A percentile compares a stretch with the other conserved stretches of the same genome.
These are phyloP conservation scores for Dioscorea cayenensis DNA, from an alignment of 116 monocot species.

Conservation along the genomic window DNA sequence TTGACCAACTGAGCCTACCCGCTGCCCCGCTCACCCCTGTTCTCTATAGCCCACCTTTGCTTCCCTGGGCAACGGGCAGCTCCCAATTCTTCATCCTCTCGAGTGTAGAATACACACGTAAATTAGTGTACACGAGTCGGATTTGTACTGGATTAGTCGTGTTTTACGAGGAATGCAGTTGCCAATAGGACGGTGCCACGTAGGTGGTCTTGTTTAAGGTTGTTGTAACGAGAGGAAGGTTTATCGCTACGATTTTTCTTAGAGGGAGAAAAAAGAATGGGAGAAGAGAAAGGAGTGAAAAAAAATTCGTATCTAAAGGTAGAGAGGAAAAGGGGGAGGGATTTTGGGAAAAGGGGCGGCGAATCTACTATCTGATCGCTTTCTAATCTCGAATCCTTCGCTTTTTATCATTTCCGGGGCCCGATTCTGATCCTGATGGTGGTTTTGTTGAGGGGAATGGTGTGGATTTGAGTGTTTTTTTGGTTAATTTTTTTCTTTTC, in stretches of 20 bases:
- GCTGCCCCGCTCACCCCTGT: not conserved
- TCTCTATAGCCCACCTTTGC: no score
- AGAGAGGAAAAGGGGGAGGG: not conserved
- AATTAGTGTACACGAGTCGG: not conserved
- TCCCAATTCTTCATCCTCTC: not conserved
- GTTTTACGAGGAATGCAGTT: not conserved
- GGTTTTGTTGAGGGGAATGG: not conserved
- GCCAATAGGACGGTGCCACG: not conserved
- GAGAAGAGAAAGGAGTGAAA: not conserved
- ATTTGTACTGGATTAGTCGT: not conserved
- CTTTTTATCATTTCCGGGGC: not conserved
- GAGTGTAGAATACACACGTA: not conserved
- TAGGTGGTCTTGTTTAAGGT: not conserved
- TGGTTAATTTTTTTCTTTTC: not conserved
- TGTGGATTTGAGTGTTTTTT: not conserved
- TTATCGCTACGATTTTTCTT: no score
- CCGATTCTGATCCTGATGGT: not conserved
- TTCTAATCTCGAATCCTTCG: not conserved
- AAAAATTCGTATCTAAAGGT: not conserved
- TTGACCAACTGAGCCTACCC: not conserved
- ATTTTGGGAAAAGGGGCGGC: not conserved
- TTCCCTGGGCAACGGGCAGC: not conserved
- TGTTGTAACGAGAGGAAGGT: not conserved
- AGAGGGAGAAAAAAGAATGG: not conserved
- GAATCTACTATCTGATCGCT: not conserved